Evolutionary conservation across 257 asterid genomes (phyloP).

Genomic region (Forsythia viridissima): DNA sequence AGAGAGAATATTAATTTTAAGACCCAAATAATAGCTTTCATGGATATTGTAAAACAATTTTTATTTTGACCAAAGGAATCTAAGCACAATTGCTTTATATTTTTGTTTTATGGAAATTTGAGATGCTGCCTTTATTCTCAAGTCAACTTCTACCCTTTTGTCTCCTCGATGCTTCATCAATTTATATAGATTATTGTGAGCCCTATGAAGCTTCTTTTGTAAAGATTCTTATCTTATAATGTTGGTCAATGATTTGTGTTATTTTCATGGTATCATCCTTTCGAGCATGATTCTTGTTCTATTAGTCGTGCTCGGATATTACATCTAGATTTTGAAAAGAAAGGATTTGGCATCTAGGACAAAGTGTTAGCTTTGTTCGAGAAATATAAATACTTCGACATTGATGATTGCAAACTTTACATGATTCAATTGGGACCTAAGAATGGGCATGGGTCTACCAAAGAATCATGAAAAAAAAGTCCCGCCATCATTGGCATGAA

Average conservation of each 20-base stretch:
- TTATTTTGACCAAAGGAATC: conserved; percentile 6
- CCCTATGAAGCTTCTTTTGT: not conserved
- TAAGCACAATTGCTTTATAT: conserved; percentile 22
- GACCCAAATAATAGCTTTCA: conserved; percentile 17
- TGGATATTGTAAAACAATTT: not conserved
- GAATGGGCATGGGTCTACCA: too few species aligned
- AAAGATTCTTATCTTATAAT: not conserved
- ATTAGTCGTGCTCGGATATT: too few species aligned
- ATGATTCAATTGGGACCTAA: too few species aligned
- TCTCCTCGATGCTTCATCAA: not conserved
- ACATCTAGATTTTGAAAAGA: too few species aligned
- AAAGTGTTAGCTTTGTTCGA: too few species aligned
- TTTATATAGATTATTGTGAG: not conserved
- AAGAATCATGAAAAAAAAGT: too few species aligned
- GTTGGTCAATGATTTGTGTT: not conserved
- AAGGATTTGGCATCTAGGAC: too few species aligned
- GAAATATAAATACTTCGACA: too few species aligned
- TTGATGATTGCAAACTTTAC: too few species aligned
- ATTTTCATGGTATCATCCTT: too few species aligned
- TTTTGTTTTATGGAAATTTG: conserved; percentile 26
- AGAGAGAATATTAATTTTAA: not conserved
- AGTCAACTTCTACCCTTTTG: conserved; percentile 24
- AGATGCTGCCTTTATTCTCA: conserved; percentile 39
- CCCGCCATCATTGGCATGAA: too few species aligned
- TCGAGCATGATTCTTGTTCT: too few species aligned